A percentile compares a stretch with the other conserved stretches of the same genome.
Evolutionary conservation across 225 moss, liverwort and hornwort genomes (phyloP).

Genomic region (Ulota crispa): DNA sequence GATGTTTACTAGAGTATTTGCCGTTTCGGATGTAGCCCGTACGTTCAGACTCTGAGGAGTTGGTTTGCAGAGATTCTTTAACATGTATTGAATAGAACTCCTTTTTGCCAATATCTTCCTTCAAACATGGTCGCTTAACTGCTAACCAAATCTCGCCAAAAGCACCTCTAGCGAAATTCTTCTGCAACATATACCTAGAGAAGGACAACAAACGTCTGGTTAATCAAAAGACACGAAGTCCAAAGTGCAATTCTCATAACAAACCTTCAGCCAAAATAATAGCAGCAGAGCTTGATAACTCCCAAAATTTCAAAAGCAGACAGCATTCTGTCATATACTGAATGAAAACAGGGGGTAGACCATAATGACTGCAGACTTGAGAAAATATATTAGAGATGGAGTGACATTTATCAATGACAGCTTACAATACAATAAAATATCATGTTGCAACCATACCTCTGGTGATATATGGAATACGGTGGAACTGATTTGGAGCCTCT

Average conservation of each 20-base stretch:
- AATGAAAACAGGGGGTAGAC: background rate
- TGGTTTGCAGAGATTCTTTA: constrained; percentile 20
- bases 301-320: constrained; percentile 22
- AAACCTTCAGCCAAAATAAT: constrained; percentile 1
- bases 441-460: constrained; percentile 51
- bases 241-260: constrained; percentile 10
- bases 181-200: constrained; percentile 77
- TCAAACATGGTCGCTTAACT: constrained; percentile 57
- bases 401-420: background rate
- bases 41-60: constrained; percentile 34
- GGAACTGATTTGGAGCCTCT: constrained; percentile 46
- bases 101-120: constrained; percentile 28
- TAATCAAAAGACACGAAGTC: constrained; percentile 5
- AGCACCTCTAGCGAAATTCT: constrained; percentile 77
- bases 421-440: background rate
- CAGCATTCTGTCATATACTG: background rate
- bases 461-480: constrained; percentile 64
- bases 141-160: constrained; percentile 91
- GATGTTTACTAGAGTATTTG: constrained; percentile 35
- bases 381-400: constrained; percentile 1
- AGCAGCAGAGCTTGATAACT: constrained; percentile 12
- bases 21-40: constrained; percentile 32
- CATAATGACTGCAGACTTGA: constrained; percentile 2
- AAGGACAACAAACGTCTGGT: constrained; percentile 19
- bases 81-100: constrained; percentile 31